Conservation (phyloP, 805 yeast genomes). For the Pichia rugopelliculosa region DNA sequence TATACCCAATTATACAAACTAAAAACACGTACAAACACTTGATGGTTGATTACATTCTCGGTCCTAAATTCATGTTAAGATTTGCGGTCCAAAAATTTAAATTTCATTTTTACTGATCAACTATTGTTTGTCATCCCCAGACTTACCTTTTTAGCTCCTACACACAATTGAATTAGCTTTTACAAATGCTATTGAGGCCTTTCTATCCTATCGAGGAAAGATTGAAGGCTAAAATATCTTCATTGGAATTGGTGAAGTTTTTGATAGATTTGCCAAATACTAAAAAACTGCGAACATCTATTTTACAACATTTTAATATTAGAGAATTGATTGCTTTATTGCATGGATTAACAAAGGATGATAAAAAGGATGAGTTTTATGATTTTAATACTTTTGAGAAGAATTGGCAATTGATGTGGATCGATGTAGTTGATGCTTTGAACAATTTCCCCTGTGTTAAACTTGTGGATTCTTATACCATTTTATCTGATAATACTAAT, state of each 20-base stretch:
- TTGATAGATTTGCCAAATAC: slow-evolving; percentile 1
- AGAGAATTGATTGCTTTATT: slow-evolving; percentile 5
- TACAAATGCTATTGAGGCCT: slow-evolving; percentile 3
- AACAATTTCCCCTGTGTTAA: slow-evolving; percentile 7
- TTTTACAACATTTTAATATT: neutral
- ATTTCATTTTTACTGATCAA: neutral
- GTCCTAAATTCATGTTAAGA: too few species aligned
- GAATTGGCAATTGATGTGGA: neutral
- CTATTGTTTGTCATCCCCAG: neutral
- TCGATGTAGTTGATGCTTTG: slow-evolving; percentile 4
- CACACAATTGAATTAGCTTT: neutral
- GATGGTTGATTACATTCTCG: too few species aligned
- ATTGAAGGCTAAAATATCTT: neutral
- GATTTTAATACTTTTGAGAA: neutral
- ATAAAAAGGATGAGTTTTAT: slow-evolving; percentile 4
- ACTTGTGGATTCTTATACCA: slow-evolving; percentile 7
- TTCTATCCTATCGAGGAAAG: slow-evolving; percentile 2
- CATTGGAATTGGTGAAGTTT: neutral
- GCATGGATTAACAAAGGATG: slow-evolving; percentile 6
- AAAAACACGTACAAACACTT: neutral
- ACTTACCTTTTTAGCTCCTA: too few species aligned
- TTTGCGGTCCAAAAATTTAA: too few species aligned
- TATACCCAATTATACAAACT: neutral
- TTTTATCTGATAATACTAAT: neutral
- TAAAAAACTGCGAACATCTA: neutral